Percentiles rank a stretch among this genome's conserved stretches.
Conservation (phyloP, 345 rosid genomes). For the Gossypium ekmanianum region DNA sequence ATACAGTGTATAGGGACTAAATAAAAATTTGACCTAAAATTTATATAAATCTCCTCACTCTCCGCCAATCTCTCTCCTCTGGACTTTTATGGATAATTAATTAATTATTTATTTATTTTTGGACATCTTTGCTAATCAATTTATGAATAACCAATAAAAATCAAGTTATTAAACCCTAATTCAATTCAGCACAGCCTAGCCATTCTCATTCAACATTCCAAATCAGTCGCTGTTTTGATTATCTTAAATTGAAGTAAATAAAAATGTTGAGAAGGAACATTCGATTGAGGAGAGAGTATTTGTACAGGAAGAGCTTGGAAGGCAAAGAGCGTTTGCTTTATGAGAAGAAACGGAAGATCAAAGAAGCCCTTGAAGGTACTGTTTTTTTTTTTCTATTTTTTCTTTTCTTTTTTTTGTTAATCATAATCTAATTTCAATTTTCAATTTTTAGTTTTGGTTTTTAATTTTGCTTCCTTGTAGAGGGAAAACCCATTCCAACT, state of each 20-base stretch:
- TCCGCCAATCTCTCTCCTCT: too few relatives aligned
- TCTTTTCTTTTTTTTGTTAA: too few relatives aligned
- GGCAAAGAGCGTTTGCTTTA: slow-evolving; percentile 73
- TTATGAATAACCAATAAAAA: too few relatives aligned
- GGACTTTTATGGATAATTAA: too few relatives aligned
- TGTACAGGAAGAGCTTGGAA: slow-evolving; percentile 89
- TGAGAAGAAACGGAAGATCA: slow-evolving; percentile 82
- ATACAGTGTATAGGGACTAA: too few relatives aligned
- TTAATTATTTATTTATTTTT: background rate
- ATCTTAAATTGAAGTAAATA: background rate
- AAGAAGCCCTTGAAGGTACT: slow-evolving; percentile 79
- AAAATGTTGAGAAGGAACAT: slow-evolving; percentile 71
- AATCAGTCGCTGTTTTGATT: background rate
- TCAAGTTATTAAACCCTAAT: too few relatives aligned
- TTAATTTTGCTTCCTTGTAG: slow-evolving; percentile 30
- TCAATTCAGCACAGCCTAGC: too few relatives aligned
- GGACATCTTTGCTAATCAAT: background rate
- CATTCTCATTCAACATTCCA: too few relatives aligned
- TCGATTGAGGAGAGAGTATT: slow-evolving; percentile 71
- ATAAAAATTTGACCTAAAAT: too few relatives aligned
- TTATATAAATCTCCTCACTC: too few relatives aligned
- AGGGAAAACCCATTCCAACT: slow-evolving; percentile 93
- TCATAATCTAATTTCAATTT: background rate
- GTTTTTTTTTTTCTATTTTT: too few relatives aligned
- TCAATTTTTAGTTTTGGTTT: background rate